Conservation (phyloP, 768 basidiomycete species). For the Hirschioporus abietinus region DNA sequence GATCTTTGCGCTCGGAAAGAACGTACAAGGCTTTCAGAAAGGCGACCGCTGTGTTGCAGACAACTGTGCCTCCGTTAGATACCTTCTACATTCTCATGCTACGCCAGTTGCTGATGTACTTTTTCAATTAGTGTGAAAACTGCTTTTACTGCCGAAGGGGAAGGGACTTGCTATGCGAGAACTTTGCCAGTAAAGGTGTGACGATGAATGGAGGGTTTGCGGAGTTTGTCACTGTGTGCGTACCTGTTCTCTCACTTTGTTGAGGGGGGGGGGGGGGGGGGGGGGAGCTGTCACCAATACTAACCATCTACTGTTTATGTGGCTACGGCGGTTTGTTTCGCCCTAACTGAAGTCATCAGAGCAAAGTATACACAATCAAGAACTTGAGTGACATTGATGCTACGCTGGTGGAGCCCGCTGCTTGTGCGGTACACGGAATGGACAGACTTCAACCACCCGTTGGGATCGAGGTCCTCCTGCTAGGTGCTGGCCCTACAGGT, state of each 20-base stretch:
- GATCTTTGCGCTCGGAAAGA: constrained; percentile 70
- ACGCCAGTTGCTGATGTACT: not conserved
- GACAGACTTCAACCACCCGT: constrained; percentile 82
- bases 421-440: constrained; percentile 88
- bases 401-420: constrained; percentile 83
- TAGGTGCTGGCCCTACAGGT: constrained; percentile 92
- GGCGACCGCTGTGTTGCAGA: constrained; percentile 88
- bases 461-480: constrained; percentile 76
- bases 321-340: not conserved
- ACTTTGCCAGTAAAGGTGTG: constrained; percentile 78
- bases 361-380: constrained; percentile 82
- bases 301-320: not conserved
- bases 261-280: not conserved
- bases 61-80: constrained; percentile 60
- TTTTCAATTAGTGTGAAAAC: constrained; percentile 54
- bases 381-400: constrained; percentile 86
- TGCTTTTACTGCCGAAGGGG: constrained; percentile 90
- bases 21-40: constrained; percentile 67
- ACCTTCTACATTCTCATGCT: constrained; percentile 5
- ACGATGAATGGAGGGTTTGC: constrained; percentile 84
- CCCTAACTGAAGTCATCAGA: constrained; percentile 41
- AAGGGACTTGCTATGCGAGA: constrained; percentile 76
- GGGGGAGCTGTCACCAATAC: not conserved
- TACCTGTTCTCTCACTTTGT: constrained; percentile 9
- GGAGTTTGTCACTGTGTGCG: constrained; percentile 82